Conservation (phyloP, 1,139 yeast species). For the Scheffersomyces insectosa region DNA sequence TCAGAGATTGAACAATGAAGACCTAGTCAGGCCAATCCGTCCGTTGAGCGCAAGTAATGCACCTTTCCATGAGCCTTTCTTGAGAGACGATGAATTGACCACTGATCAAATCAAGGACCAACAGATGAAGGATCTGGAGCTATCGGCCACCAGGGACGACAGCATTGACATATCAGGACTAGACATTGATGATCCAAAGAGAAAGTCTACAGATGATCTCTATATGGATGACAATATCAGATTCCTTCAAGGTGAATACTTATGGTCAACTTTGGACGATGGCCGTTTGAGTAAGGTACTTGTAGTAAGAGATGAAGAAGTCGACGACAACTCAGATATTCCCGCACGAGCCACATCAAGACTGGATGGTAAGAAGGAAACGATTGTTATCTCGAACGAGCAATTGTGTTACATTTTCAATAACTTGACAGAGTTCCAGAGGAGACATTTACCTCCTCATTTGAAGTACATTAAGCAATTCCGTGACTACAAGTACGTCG, state of each 20-base stretch:
- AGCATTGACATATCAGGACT: neutral
- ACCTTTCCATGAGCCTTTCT: slow-evolving; percentile 32
- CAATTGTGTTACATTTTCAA: slow-evolving; percentile 31
- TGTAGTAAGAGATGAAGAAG: neutral
- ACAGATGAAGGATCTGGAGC: slow-evolving; percentile 29
- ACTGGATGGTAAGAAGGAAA: slow-evolving; percentile 11
- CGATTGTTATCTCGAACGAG: slow-evolving; percentile 26
- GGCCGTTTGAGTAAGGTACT: slow-evolving; percentile 2
- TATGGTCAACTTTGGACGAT: slow-evolving; percentile 24
- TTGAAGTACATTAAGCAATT: slow-evolving; percentile 43
- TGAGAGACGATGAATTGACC: slow-evolving; percentile 47
- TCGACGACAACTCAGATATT: neutral
- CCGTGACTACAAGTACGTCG: slow-evolving; percentile 35
- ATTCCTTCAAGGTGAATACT: slow-evolving; percentile 32
- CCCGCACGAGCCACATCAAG: neutral
- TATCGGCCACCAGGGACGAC: neutral
- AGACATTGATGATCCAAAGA: neutral
- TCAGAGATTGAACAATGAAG: slow-evolving; percentile 13
- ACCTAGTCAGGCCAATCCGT: neutral
- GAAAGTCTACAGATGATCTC: slow-evolving; percentile 20
- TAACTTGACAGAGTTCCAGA: slow-evolving; percentile 28
- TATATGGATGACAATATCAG: slow-evolving; percentile 39
- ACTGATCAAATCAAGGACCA: slow-evolving; percentile 45
- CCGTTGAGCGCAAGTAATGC: neutral
- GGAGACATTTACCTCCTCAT: slow-evolving; percentile 36